A percentile compares a stretch with the other conserved stretches of the same genome.
phyloP scores from a whole-genome alignment of 805 yeast species.

The Saturnispora zaruensis region DNA sequence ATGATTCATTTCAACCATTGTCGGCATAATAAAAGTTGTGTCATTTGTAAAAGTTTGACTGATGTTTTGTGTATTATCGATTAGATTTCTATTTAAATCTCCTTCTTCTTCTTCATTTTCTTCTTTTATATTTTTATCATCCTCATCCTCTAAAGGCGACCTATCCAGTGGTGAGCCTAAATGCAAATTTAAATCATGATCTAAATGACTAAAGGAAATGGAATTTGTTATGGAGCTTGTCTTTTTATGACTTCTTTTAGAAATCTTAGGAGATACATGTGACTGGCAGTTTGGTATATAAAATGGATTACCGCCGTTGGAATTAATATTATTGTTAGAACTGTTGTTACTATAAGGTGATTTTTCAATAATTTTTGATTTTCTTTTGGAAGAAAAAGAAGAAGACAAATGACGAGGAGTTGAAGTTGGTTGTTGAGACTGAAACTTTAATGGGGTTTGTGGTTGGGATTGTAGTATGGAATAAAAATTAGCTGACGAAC shows the following conservation, averaged over 20 bases:
- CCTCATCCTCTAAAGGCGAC: constrained; percentile 10
- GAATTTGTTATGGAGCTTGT: constrained; percentile 27
- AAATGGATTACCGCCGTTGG: constrained; percentile 34
- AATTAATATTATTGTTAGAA: constrained; percentile 1
- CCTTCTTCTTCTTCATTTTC: neutral
- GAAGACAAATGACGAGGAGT: constrained; percentile 12
- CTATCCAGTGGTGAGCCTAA: constrained; percentile 15
- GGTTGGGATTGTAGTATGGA: constrained; percentile 16
- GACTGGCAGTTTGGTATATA: constrained; percentile 35
- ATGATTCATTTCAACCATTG: neutral
- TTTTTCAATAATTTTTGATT: constrained; percentile 21
- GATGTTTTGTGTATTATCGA: neutral
- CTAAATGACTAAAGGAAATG: constrained; percentile 25
- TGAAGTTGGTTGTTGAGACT: constrained; percentile 11
- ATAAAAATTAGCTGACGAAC: neutral
- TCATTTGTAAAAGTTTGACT: neutral
- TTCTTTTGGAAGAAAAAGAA: constrained; percentile 12
- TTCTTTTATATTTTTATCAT: constrained; percentile 1
- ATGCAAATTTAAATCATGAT: constrained; percentile 26
- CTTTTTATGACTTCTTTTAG: constrained; percentile 25
- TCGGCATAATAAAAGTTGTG: constrained; percentile 1
- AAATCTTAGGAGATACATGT: constrained; percentile 34
- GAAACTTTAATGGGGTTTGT: constrained; percentile 9
- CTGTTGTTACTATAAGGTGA: constrained; percentile 28
- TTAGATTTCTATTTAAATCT: neutral